Percentiles rank a stretch among this genome's conserved stretches.
phyloP scores from a whole-genome alignment of 2,329 filamentous ascomycete species.

The Pestalotiopsis sp. region DNA sequence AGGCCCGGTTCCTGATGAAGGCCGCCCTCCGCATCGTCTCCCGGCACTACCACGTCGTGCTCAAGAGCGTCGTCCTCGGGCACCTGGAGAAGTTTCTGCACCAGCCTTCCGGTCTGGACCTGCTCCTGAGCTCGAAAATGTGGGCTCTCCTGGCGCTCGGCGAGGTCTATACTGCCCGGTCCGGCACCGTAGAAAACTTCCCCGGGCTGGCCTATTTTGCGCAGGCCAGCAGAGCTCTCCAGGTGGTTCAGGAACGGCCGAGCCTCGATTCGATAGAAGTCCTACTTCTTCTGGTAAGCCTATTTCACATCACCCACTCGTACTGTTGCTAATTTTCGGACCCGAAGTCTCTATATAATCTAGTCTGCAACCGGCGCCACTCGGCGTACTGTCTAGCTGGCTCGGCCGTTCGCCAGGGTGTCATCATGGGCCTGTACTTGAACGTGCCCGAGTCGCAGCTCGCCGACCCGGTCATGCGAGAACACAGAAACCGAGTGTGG shows the following conservation, averaged over 20 bases:
- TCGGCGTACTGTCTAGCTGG: slow-evolving; percentile 44
- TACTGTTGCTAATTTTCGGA: neutral
- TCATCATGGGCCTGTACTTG: slow-evolving; percentile 46
- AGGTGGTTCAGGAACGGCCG: slow-evolving; percentile 42
- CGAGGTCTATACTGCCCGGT: slow-evolving; percentile 45
- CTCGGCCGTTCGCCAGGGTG: slow-evolving; percentile 42
- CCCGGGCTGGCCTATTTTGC: slow-evolving; percentile 47
- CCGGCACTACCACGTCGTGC: slow-evolving; percentile 43
- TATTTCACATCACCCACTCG: neutral
- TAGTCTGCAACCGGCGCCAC: slow-evolving; percentile 45
- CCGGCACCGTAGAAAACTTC: slow-evolving; percentile 32
- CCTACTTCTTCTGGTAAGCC: slow-evolving; percentile 43
- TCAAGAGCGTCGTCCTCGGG: slow-evolving; percentile 35
- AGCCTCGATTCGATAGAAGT: slow-evolving; percentile 45
- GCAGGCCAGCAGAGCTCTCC: slow-evolving; percentile 38
- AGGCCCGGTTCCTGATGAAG: slow-evolving; percentile 38
- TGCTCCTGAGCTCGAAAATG: slow-evolving; percentile 30
- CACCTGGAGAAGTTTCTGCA: neutral
- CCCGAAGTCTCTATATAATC: slow-evolving; percentile 44
- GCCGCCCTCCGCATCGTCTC: slow-evolving; percentile 42
- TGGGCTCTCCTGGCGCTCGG: slow-evolving; percentile 48
- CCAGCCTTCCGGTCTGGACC: neutral
- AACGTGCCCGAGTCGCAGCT: slow-evolving; percentile 41
- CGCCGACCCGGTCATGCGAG: slow-evolving; percentile 34
- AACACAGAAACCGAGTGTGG: slow-evolving; percentile 41